These are phyloP conservation scores for Hyphopichia pseudoburtonii DNA, from an alignment of 1,139 yeast species.

Conservation along the genomic window DNA sequence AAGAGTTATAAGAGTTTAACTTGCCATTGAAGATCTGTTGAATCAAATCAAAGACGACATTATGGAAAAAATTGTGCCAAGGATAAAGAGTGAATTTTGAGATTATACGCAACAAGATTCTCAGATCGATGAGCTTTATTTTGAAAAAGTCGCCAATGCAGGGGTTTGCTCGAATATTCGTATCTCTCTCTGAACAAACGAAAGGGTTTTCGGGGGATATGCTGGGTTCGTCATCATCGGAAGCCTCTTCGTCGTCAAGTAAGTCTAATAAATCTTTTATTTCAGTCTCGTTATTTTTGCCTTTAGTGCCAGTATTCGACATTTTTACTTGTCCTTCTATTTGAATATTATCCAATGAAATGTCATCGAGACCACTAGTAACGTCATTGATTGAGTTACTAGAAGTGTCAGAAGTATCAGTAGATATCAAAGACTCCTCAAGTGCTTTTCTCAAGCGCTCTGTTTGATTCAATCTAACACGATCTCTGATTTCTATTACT, in stretches of 20 bases:
- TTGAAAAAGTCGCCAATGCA: slow-evolving; percentile 48
- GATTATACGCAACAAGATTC: slow-evolving; percentile 33
- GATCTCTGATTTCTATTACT: slow-evolving; percentile 37
- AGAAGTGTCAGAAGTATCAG: slow-evolving; percentile 9
- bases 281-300: slow-evolving; percentile 8
- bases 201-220: slow-evolving; percentile 50
- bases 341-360: slow-evolving; percentile 35
- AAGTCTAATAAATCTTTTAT: slow-evolving; percentile 12
- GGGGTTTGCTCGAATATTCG: slow-evolving; percentile 31
- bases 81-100: slow-evolving; percentile 40
- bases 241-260: slow-evolving; percentile 29
- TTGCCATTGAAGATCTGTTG: slow-evolving; percentile 52
- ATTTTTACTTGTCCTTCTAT: slow-evolving; percentile 10
- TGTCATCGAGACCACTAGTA: slow-evolving; percentile 40
- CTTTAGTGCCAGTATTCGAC: slow-evolving; percentile 3
- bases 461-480: slow-evolving; percentile 31
- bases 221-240: slow-evolving; percentile 49
- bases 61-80: slow-evolving; percentile 52
- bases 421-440: slow-evolving; percentile 21
- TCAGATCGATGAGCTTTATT: slow-evolving; percentile 42
- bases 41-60: slow-evolving; percentile 49
- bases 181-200: slow-evolving; percentile 41
- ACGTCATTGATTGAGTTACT: slow-evolving; percentile 21
- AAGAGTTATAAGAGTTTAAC: slow-evolving; percentile 48
- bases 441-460: slow-evolving; percentile 35